Evolutionary conservation across 208 protist species (phyloP).

Genomic region (Crithidia acanthocephali): DNA sequence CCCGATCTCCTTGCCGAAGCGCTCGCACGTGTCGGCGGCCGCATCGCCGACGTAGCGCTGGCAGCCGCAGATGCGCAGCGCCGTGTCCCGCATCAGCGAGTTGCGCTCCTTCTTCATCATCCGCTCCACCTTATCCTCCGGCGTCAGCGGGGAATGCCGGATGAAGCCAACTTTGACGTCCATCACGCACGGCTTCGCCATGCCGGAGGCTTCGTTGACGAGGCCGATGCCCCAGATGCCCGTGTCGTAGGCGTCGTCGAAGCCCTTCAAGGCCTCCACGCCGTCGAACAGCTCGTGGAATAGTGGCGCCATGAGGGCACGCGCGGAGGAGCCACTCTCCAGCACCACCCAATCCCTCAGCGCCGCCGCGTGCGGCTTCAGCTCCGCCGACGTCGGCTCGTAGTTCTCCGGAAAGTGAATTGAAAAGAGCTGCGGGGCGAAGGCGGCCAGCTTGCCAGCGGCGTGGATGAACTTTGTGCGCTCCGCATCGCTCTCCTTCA

Average conservation of each 20-base stretch:
- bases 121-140: conserved; percentile 50
- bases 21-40: conserved; percentile 16
- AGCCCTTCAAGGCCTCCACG: conserved; percentile 31
- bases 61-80: conserved; percentile 65
- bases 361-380: conserved; percentile 11
- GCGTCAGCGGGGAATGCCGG: conserved; percentile 74
- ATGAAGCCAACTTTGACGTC: conserved; percentile 80
- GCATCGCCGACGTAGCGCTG: conserved; percentile 36
- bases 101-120: conserved; percentile 52
- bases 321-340: conserved; percentile 29
- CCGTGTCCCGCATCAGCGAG: conserved; percentile 41
- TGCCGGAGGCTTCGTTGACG: conserved; percentile 55
- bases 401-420: conserved; percentile 35
- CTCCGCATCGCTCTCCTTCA: background rate
- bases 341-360: conserved; percentile 39
- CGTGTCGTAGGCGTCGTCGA: conserved; percentile 46
- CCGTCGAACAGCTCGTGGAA: conserved; percentile 49
- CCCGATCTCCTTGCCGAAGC: conserved; percentile 50
- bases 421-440: conserved; percentile 25
- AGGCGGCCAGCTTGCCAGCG: conserved; percentile 21
- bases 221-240: conserved; percentile 60
- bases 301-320: conserved; percentile 19
- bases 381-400: conserved; percentile 17
- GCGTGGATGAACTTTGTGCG: conserved; percentile 28
- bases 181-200: conserved; percentile 57